These are phyloP conservation scores for Chlorella sp. DNA, from an alignment of 139 green algal genomes.

Conservation along the genomic window DNA sequence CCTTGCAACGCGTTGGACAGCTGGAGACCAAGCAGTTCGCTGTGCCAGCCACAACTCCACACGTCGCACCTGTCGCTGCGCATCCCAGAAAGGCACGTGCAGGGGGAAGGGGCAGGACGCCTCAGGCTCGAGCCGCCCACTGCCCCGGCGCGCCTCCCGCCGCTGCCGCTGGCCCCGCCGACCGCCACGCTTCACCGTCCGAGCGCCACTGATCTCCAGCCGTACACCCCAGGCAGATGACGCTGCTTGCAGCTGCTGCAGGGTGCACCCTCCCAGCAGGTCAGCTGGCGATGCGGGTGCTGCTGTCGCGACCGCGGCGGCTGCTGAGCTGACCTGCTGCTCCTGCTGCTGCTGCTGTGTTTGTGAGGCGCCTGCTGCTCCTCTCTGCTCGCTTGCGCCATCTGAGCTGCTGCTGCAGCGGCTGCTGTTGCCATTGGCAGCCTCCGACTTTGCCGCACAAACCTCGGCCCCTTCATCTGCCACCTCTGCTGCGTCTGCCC, in stretches of 20 bases:
- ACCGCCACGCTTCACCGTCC: not conserved
- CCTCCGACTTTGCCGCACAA: not conserved
- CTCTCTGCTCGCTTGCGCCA: not conserved
- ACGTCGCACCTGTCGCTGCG: not conserved
- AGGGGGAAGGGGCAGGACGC: conserved; percentile 10
- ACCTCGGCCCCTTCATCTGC: not conserved
- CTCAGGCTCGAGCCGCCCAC: not conserved
- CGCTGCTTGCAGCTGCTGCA: conserved; percentile 2
- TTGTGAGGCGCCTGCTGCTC: not conserved
- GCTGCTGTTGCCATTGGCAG: not conserved
- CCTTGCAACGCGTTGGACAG: too few species aligned
- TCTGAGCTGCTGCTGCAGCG: not conserved
- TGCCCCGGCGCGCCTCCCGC: not conserved
- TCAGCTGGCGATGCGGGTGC: not conserved
- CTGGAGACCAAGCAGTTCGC: too few species aligned
- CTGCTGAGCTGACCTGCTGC: too few species aligned
- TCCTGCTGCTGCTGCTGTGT: not conserved
- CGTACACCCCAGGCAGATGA: conserved; percentile 15
- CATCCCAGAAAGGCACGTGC: conserved; percentile 44
- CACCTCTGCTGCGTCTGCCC: not conserved
- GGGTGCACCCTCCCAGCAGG: not conserved
- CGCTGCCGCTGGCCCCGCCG: not conserved
- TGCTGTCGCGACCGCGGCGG: too few species aligned
- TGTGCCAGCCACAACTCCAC: not conserved
- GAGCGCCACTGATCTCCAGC: conserved; percentile 21